phyloP scores from a whole-genome alignment of 2,329 filamentous ascomycete species.

The Graphium sp. region DNA sequence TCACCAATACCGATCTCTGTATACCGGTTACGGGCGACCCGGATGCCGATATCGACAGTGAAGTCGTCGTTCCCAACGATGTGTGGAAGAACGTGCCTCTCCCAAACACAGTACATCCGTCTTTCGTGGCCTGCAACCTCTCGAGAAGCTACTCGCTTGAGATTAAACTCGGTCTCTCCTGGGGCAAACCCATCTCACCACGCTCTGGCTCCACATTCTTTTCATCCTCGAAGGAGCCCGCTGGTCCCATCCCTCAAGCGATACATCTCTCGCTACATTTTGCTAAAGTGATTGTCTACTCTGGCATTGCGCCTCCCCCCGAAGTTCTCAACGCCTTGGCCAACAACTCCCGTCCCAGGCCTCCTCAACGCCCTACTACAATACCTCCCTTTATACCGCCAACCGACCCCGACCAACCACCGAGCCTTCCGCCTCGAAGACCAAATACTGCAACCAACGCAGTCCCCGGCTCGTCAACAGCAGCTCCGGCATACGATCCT shows the following conservation, averaged over 20 bases:
- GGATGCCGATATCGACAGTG: constrained; percentile 42
- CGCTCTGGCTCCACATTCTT: neutral
- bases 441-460: constrained; percentile 8
- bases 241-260: constrained; percentile 38
- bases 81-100: constrained; percentile 59
- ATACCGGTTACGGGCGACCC: constrained; percentile 46
- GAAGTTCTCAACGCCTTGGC: constrained; percentile 51
- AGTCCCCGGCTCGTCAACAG: constrained; percentile 10
- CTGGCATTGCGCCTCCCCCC: constrained; percentile 68
- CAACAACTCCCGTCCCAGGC: constrained; percentile 18
- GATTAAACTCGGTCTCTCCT: constrained; percentile 60
- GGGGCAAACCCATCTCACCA: constrained; percentile 35
- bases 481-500: constrained; percentile 22
- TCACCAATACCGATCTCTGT: constrained; percentile 53
- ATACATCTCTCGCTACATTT: constrained; percentile 68
- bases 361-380: constrained; percentile 11
- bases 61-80: constrained; percentile 50
- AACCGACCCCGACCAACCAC: constrained; percentile 7
- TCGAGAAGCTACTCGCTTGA: constrained; percentile 70
- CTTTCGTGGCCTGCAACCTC: constrained; percentile 81
- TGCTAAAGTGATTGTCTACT: constrained; percentile 60
- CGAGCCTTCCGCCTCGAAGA: constrained; percentile 18
- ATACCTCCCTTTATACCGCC: constrained; percentile 6
- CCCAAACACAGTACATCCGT: constrained; percentile 75
- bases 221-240: constrained; percentile 8